Conservation (phyloP, 2,329 filamentous ascomycete species). For the Fusarium beomiforme region DNA sequence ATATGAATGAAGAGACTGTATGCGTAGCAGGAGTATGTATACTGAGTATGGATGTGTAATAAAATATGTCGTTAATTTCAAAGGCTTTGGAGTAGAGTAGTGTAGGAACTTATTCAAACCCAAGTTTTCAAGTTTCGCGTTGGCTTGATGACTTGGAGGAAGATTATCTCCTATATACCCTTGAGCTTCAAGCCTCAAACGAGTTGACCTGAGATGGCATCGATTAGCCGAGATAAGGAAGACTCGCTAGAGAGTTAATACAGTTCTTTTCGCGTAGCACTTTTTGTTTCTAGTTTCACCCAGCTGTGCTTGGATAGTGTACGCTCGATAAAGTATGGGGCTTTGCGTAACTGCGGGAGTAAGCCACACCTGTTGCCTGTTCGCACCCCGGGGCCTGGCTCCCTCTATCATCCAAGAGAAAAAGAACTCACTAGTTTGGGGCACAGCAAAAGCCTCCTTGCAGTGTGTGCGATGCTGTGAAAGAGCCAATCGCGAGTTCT, state of each 20-base stretch:
- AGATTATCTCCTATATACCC: not conserved
- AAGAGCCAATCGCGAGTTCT: not conserved
- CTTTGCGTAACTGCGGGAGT: not conserved
- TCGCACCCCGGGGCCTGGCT: not conserved
- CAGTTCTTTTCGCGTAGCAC: not conserved
- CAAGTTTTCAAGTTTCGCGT: not conserved
- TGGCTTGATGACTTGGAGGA: not conserved
- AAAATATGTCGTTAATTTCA: not conserved
- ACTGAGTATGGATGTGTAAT: not conserved
- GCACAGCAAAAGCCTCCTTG: not conserved
- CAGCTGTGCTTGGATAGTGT: not conserved
- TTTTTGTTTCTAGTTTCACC: not conserved
- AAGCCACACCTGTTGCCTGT: not conserved
- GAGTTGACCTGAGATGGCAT: not conserved
- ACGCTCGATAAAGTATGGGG: not conserved
- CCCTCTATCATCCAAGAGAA: not conserved
- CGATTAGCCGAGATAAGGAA: not conserved
- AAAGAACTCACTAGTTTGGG: not conserved
- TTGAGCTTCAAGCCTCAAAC: not conserved
- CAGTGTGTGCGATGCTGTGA: rapidly evolving
- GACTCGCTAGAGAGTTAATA: not conserved
- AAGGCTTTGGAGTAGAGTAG: too few relatives aligned
- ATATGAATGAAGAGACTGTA: not conserved
- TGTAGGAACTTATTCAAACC: too few relatives aligned
- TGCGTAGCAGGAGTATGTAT: not conserved